Percentiles rank a stretch among this genome's conserved stretches.
phyloP scores from a whole-genome alignment of 1,139 yeast species.

The Hyphopichia wangnamkhiaoensis region DNA sequence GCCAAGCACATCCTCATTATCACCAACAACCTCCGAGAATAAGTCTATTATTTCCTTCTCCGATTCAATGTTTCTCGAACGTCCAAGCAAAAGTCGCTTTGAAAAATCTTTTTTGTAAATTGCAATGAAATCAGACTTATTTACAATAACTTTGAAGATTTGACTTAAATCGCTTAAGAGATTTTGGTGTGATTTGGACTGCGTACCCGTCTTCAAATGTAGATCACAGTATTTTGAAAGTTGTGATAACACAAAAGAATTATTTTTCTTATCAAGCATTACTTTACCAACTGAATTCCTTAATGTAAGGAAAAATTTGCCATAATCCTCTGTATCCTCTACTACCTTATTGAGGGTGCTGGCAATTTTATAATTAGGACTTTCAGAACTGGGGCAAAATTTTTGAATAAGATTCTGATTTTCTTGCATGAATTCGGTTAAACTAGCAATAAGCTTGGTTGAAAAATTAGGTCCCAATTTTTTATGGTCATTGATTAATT shows the following conservation, averaged over 20 bases:
- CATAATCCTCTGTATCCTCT: slow-evolving; percentile 10
- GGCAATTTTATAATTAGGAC: background rate
- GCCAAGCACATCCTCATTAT: slow-evolving; percentile 30
- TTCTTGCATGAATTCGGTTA: background rate
- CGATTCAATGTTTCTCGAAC: slow-evolving; percentile 17
- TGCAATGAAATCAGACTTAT: slow-evolving; percentile 34
- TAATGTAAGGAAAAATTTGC: slow-evolving; percentile 29
- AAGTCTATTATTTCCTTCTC: slow-evolving; percentile 30
- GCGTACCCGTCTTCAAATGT: slow-evolving; percentile 21
- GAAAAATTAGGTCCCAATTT: background rate
- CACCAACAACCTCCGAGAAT: slow-evolving; percentile 31
- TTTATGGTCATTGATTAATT: background rate
- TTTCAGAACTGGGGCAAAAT: background rate
- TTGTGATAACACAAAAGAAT: slow-evolving; percentile 21
- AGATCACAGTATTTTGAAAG: slow-evolving; percentile 39
- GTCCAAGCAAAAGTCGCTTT: slow-evolving; percentile 33
- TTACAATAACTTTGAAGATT: slow-evolving; percentile 36
- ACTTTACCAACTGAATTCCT: slow-evolving; percentile 27
- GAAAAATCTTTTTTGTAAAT: slow-evolving; percentile 40
- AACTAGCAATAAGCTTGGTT: background rate
- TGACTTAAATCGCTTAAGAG: slow-evolving; percentile 23
- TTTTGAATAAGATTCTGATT: background rate
- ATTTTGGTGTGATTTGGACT: slow-evolving; percentile 7
- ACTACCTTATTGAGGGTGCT: background rate
- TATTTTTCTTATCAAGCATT: slow-evolving; percentile 22